These are phyloP conservation scores for Pyrenula aspistea DNA, from an alignment of 495 filamentous ascomycete species.

Conservation along the genomic window DNA sequence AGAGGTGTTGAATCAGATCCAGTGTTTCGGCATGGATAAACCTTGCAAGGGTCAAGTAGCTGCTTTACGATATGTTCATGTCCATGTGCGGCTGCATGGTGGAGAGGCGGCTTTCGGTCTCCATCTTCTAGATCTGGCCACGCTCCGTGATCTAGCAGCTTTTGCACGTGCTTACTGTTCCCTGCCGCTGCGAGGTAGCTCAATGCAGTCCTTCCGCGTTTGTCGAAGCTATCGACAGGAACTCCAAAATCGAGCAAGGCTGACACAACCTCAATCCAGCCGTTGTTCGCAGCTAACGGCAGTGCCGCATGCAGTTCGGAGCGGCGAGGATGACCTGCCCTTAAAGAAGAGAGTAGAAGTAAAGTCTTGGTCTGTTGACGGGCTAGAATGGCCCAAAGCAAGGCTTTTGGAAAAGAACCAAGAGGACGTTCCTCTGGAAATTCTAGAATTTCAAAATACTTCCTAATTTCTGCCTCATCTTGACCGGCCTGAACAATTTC, in stretches of 20 bases:
- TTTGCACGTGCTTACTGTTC: not conserved
- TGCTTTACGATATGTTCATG: not conserved
- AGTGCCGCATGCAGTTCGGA: no score
- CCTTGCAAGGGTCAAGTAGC: slow-evolving; percentile 3
- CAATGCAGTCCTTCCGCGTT: not conserved
- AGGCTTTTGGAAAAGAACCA: no score
- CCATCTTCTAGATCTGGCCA: not conserved
- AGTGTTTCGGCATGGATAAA: no score
- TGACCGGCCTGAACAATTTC: no score
- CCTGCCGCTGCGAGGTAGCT: not conserved
- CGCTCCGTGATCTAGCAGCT: not conserved
- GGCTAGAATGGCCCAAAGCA: no score
- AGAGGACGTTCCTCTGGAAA: no score
- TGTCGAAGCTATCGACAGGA: not conserved
- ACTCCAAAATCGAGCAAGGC: not conserved
- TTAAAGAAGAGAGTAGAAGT: no score
- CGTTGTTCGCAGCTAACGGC: not conserved
- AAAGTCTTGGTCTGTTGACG: no score
- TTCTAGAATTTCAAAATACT: no score
- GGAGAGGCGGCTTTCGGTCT: slow-evolving; percentile 4
- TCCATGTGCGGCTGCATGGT: not conserved
- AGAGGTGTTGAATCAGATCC: slow-evolving; percentile 1
- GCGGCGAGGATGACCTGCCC: no score
- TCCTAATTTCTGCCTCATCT: no score
- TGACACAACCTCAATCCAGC: not conserved